Percentiles rank a stretch among this genome's conserved stretches.
These are phyloP conservation scores for Cenchrus purpureus DNA, from an alignment of 176 grass and related monocot species.

Conservation along the genomic window DNA sequence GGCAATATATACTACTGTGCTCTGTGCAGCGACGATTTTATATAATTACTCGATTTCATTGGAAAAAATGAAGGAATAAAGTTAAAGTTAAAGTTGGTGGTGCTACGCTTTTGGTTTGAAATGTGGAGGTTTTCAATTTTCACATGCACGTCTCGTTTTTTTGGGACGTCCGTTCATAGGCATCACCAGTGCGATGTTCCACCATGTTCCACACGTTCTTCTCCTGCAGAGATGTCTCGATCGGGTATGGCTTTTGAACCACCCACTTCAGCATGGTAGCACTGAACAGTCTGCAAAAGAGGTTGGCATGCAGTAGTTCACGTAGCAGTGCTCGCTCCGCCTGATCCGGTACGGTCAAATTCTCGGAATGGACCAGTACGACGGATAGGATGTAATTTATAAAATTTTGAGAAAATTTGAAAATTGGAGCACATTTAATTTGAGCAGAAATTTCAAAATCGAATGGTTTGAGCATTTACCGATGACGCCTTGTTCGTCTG, in stretches of 20 bases:
- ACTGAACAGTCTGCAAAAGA: too few relatives aligned
- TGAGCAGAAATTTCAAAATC: too few relatives aligned
- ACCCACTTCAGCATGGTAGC: background rate
- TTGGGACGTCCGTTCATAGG: background rate
- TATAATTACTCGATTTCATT: background rate
- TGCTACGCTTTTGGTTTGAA: background rate
- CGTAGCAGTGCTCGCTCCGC: too few relatives aligned
- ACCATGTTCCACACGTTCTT: background rate
- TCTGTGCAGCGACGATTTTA: background rate
- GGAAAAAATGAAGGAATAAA: background rate
- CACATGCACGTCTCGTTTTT: background rate
- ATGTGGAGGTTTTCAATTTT: background rate
- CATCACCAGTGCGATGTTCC: background rate
- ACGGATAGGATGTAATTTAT: too few relatives aligned
- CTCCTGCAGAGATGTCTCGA: background rate
- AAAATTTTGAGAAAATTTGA: too few relatives aligned
- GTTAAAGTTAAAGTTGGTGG: background rate
- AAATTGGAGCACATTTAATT: too few relatives aligned
- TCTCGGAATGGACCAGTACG: too few relatives aligned
- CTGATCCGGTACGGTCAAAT: too few relatives aligned
- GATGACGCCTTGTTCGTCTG: too few relatives aligned
- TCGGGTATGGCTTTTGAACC: slow-evolving; percentile 2
- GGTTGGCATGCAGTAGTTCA: too few relatives aligned
- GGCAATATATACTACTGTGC: background rate
- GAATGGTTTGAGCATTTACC: too few relatives aligned